A percentile compares a stretch with the other conserved stretches of the same genome.
Conservation (phyloP, 179 eudicot species). For the Drosera spatulata region DNA sequence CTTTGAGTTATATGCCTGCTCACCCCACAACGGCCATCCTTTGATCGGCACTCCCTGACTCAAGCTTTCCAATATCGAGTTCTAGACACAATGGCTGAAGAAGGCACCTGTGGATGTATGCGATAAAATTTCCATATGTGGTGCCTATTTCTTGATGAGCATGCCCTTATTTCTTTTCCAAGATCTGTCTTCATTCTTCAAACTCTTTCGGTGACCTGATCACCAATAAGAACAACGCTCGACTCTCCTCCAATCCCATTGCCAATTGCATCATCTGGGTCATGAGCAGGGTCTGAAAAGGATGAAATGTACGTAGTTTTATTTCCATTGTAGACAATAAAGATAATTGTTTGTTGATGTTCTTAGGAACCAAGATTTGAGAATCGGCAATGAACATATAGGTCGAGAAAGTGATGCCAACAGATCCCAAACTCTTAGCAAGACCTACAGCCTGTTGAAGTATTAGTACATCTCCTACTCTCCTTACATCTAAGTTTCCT, state of each 20-base stretch:
- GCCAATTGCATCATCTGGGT: slow-evolving; percentile 90
- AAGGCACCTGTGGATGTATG: slow-evolving; percentile 59
- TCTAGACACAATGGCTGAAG: slow-evolving; percentile 88
- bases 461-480: too few relatives aligned
- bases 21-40: slow-evolving; percentile 90
- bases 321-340: too few relatives aligned
- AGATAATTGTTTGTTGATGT: too few relatives aligned
- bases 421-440: slow-evolving; percentile 10
- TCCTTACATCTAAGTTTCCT: too few relatives aligned
- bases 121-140: slow-evolving; percentile 62
- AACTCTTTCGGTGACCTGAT: too few relatives aligned
- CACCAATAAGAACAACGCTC: slow-evolving; percentile 58
- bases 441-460: slow-evolving; percentile 4
- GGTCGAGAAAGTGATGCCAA: slow-evolving; percentile 8
- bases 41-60: slow-evolving; percentile 75
- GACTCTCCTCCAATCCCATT: slow-evolving; percentile 52
- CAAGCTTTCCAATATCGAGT: slow-evolving; percentile 59
- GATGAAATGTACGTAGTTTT: too few relatives aligned
- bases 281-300: too few relatives aligned
- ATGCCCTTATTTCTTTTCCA: slow-evolving; percentile 35
- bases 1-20: slow-evolving; percentile 73
- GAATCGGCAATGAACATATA: background rate
- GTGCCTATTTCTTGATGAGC: slow-evolving; percentile 62
- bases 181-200: too few relatives aligned
- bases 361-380: too few relatives aligned